Conservation (phyloP, 1,139 yeast genomes). For the Komagataea norvegica region DNA sequence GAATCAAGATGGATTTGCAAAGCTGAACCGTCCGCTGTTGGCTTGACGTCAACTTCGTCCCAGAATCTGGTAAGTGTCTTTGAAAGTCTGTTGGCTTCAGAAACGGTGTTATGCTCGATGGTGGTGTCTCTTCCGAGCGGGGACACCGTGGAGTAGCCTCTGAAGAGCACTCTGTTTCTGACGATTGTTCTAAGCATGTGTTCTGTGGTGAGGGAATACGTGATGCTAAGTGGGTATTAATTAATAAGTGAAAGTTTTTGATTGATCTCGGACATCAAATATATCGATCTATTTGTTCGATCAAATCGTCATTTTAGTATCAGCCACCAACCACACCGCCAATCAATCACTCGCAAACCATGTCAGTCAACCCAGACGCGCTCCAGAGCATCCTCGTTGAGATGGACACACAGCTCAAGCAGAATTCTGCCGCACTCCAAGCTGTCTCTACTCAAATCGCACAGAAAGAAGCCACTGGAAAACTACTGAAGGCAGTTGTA, state of each 20-base stretch:
- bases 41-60: slow-evolving; percentile 63
- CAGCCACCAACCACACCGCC: neutral
- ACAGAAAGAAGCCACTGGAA: slow-evolving; percentile 41
- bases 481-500: slow-evolving; percentile 16
- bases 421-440: slow-evolving; percentile 59
- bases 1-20: slow-evolving; percentile 58
- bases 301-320: neutral
- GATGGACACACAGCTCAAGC: slow-evolving; percentile 59
- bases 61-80: slow-evolving; percentile 77
- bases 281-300: no score
- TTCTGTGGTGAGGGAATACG: neutral
- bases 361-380: slow-evolving; percentile 48
- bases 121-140: slow-evolving; percentile 34
- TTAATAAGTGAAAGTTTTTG: no score
- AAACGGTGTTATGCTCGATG: slow-evolving; percentile 45
- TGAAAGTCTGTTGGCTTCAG: slow-evolving; percentile 68
- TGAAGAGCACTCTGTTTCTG: slow-evolving; percentile 7
- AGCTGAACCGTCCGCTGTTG: slow-evolving; percentile 26
- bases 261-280: no score
- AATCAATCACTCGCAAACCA: slow-evolving; percentile 11
- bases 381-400: slow-evolving; percentile 40
- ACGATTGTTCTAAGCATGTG: slow-evolving; percentile 2
- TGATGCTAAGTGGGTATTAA: no score
- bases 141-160: slow-evolving; percentile 19
- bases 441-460: slow-evolving; percentile 62